A percentile compares a stretch with the other conserved stretches of the same genome.
These are phyloP conservation scores for Populus hybrid DNA, from an alignment of 441 rosid genomes.

Conservation along the genomic window DNA sequence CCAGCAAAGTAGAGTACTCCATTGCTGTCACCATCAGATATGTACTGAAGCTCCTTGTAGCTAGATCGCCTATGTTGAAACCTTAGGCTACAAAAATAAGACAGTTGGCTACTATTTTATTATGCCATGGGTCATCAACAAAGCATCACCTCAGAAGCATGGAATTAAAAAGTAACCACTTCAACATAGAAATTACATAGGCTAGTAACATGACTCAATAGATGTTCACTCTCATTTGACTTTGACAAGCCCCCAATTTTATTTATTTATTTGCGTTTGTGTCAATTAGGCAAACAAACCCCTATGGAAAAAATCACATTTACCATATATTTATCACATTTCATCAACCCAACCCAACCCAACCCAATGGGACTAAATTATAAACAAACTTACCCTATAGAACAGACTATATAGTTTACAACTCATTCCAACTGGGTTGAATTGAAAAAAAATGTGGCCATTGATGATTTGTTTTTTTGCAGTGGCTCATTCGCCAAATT, in stretches of 20 bases:
- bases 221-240: too few species aligned
- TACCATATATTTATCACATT: background rate
- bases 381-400: background rate
- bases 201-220: background rate
- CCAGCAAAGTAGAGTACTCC: conserved; percentile 90
- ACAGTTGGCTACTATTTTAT: conserved; percentile 1
- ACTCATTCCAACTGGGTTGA: background rate
- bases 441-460: background rate
- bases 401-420: background rate
- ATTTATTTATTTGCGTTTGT: background rate
- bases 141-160: conserved; percentile 8
- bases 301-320: background rate
- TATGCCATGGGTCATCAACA: background rate
- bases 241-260: background rate
- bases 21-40: conserved; percentile 95
- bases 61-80: conserved; percentile 86
- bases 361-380: too few species aligned
- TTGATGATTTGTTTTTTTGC: background rate
- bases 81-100: conserved; percentile 39
- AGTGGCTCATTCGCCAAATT: background rate
- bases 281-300: background rate
- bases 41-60: conserved; percentile 94
- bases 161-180: background rate
- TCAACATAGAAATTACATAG: background rate
- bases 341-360: background rate